Evolutionary conservation across 2,329 filamentous ascomycete species (phyloP), one percentile per base, ranked within the genome.

Genomic region (Waltergamsia citrina): DNA sequence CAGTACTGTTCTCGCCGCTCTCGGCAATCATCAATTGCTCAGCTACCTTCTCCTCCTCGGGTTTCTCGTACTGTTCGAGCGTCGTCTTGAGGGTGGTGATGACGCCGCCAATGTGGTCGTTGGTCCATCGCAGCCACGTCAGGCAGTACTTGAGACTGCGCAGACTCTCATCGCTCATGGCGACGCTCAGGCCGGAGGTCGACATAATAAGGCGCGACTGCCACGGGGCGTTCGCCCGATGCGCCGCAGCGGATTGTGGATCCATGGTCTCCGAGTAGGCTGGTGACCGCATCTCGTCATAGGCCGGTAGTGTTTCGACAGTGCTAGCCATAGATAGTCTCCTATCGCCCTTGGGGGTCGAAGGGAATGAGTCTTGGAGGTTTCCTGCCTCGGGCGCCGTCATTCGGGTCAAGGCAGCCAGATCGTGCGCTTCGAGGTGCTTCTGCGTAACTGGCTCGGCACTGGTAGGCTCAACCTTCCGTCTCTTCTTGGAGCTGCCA

Each of bases 101-200:
- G 1, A 86, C 73, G 31, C 78, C 77, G 30, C 80, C 78, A 37
- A 96, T 78, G 51, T 86, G 84, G 6, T 76, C 78, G 40, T 94
- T 94, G 2, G 85, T 85, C 70, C 80, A 82, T 18, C 79, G 74
- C 30, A 96, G 65, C 69, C 87, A 84, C 17, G 72, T 71, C 3
- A 96, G 63, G 42, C 88, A 95, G 47, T 86, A 90, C 46, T 85
- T 86, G 27, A 98, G 63, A 40, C 82, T 92, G 33, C 79, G 75
- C 7, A 95, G 63, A 16, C 85, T 94, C 49, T 92, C 82, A 14
- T 93, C 82, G 48, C 83, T 93, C 71, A 98, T 86, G 1, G 92
- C 87, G 12, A 94, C 81, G 42, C 87, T 87, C 1, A 96, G 70
- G 1, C 87, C 90, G 1, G 87, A 94, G 0, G 90, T 95, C 5